phyloP scores from a whole-genome alignment of 2,329 filamentous ascomycete genomes.

The Claviceps fusiformis region DNA sequence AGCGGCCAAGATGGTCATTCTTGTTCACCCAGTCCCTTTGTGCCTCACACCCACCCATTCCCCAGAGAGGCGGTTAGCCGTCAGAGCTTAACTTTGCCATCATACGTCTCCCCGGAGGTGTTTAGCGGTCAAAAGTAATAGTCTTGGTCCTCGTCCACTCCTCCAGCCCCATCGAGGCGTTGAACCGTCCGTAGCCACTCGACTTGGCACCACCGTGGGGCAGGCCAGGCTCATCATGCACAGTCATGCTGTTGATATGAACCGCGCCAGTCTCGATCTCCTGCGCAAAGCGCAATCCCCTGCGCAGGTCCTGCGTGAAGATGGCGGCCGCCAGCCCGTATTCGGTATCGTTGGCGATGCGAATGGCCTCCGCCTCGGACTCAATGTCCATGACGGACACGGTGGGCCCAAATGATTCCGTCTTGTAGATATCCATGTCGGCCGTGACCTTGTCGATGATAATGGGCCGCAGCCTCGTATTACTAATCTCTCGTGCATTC shows the following conservation, averaged over 20 bases:
- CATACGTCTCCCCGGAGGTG: no score
- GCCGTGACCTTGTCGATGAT: slow-evolving; percentile 49
- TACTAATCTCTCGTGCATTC: slow-evolving; percentile 17
- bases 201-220: slow-evolving; percentile 55
- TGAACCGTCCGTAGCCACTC: slow-evolving; percentile 52
- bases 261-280: slow-evolving; percentile 53
- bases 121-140: slow-evolving; percentile 39
- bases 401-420: slow-evolving; percentile 65
- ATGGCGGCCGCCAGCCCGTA: slow-evolving; percentile 61
- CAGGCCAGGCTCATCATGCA: slow-evolving; percentile 50
- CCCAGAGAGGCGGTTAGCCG: no score
- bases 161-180: slow-evolving; percentile 35
- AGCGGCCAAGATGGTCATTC: no score
- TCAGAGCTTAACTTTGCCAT: background rate
- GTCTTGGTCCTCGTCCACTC: slow-evolving; percentile 54
- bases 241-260: slow-evolving; percentile 52
- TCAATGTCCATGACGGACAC: slow-evolving; percentile 54
- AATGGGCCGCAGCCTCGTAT: slow-evolving; percentile 43
- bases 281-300: slow-evolving; percentile 44
- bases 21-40: no score
- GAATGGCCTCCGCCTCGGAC: slow-evolving; percentile 58
- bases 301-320: slow-evolving; percentile 55
- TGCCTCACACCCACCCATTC: no score
- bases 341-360: slow-evolving; percentile 67
- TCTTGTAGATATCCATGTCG: slow-evolving; percentile 60